Percentiles rank a stretch among this genome's conserved stretches.
Evolutionary conservation across 2,329 filamentous ascomycete species (phyloP).

Genomic region (Sphaerostilbella broomeana): DNA sequence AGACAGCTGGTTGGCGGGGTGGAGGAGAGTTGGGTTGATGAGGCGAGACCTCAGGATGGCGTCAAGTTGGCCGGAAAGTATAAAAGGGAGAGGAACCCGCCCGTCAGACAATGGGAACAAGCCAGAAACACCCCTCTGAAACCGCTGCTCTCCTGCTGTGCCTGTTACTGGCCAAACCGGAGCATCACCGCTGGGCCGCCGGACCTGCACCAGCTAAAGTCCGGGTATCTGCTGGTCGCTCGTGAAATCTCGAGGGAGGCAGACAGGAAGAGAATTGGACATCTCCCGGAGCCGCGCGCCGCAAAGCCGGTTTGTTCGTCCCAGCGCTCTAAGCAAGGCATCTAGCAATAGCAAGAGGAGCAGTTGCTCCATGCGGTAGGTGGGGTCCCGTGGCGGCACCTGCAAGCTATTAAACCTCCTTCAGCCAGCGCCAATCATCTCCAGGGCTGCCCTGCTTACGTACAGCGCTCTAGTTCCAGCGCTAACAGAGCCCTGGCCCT

Average conservation of each 20-base stretch:
- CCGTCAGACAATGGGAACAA: not conserved
- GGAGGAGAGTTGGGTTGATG: slow-evolving; percentile 2
- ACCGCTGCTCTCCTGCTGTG: slow-evolving; percentile 1
- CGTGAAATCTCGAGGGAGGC: too few relatives aligned
- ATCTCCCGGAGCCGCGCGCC: slow-evolving; percentile 6
- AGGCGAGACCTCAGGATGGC: slow-evolving; percentile 8
- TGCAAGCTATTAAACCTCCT: slow-evolving; percentile 7
- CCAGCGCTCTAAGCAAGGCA: slow-evolving; percentile 8
- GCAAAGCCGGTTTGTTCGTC: slow-evolving; percentile 8
- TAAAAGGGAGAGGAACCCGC: slow-evolving; percentile 13
- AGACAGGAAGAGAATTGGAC: not conserved
- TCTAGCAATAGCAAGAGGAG: slow-evolving; percentile 6
- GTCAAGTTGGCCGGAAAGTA: slow-evolving; percentile 11
- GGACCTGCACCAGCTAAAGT: not conserved
- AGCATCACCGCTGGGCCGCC: slow-evolving; percentile 8
- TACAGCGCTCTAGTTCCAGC: too few relatives aligned
- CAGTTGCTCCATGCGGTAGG: slow-evolving; percentile 10
- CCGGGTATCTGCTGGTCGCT: not conserved
- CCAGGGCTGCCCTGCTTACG: too few relatives aligned
- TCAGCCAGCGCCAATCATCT: not conserved
- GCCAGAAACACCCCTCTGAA: not conserved
- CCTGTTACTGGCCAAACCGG: slow-evolving; percentile 9
- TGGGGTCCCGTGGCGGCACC: slow-evolving; percentile 6
- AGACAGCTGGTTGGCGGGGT: slow-evolving; percentile 7
- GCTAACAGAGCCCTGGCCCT: too few relatives aligned